phyloP scores from a whole-genome alignment of 2,329 filamentous ascomycete species.

The Xylaria sp. region DNA sequence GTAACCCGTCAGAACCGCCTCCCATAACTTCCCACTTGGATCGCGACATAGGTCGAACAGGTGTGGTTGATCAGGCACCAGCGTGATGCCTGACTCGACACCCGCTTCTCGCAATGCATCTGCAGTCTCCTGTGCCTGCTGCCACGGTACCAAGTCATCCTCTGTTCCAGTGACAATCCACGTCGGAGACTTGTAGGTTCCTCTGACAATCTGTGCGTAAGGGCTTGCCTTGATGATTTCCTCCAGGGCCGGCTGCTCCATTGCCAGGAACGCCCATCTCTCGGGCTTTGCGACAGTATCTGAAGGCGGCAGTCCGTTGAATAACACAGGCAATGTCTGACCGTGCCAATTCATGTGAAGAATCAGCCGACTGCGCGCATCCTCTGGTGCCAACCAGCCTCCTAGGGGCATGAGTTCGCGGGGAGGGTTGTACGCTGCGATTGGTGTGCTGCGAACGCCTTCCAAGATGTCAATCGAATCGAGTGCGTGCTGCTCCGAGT shows the following conservation, averaged over 20 bases:
- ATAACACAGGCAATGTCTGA: conserved; percentile 34
- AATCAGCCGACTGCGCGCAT: conserved; percentile 35
- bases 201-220: conserved; percentile 22
- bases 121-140: conserved; percentile 22
- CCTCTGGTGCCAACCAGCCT: conserved; percentile 25
- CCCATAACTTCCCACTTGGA: conserved; percentile 9
- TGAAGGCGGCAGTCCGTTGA: conserved; percentile 25
- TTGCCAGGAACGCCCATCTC: background rate
- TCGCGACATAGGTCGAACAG: conserved; percentile 14
- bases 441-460: conserved; percentile 6
- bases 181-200: conserved; percentile 28
- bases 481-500: background rate
- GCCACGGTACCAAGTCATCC: conserved; percentile 30
- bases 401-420: background rate
- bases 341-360: conserved; percentile 41
- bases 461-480: background rate
- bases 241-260: conserved; percentile 12
- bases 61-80: conserved; percentile 13
- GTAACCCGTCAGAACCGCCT: conserved; percentile 10
- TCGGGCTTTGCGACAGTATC: background rate
- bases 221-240: conserved; percentile 22
- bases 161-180: conserved; percentile 28
- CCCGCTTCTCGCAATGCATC: conserved; percentile 15
- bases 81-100: conserved; percentile 11
- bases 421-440: conserved; percentile 7